Evolutionary conservation across 140 eudicot species (phyloP).

Genomic region (Erigeron philadelphicus): DNA sequence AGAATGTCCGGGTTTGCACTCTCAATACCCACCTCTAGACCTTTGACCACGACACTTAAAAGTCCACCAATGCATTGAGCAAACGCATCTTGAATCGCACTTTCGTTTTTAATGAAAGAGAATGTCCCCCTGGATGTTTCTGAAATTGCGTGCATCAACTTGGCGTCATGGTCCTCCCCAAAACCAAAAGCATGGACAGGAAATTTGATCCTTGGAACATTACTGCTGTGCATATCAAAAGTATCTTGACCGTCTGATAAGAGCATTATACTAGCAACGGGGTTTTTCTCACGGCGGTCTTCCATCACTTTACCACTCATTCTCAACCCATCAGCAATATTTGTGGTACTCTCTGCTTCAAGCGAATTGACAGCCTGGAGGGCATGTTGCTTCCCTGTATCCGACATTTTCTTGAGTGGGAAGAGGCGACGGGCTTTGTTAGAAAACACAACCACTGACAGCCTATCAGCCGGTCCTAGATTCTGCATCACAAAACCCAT

Average conservation of each 20-base stretch:
- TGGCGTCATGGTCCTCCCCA: conserved; percentile 75
- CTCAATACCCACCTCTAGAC: conserved; percentile 47
- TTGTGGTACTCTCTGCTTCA: conserved; percentile 74
- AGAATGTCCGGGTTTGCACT: conserved; percentile 34
- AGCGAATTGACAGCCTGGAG: conserved; percentile 70
- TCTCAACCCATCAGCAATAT: conserved; percentile 79
- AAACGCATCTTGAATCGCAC: conserved; percentile 82
- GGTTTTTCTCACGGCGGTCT: conserved; percentile 72
- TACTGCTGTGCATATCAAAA: conserved; percentile 43
- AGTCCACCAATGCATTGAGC: conserved; percentile 95
- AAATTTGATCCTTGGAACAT: too few relatives aligned
- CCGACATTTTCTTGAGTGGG: conserved; percentile 74
- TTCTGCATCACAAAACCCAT: conserved; percentile 89
- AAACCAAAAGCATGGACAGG: conserved; percentile 83
- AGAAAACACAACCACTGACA: conserved; percentile 76
- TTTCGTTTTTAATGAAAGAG: conserved; percentile 78
- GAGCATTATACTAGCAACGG: conserved; percentile 69
- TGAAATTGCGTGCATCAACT: conserved; percentile 68
- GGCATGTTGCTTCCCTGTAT: conserved; percentile 64
- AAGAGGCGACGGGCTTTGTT: conserved; percentile 80
- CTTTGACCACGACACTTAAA: conserved; percentile 83
- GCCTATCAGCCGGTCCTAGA: conserved; percentile 66
- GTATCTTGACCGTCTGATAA: conserved; percentile 89
- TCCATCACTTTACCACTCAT: conserved; percentile 74
- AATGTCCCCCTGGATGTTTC: conserved; percentile 88